These are phyloP conservation scores for Alternaria panax DNA, from an alignment of 2,329 filamentous ascomycete species.

Conservation along the genomic window DNA sequence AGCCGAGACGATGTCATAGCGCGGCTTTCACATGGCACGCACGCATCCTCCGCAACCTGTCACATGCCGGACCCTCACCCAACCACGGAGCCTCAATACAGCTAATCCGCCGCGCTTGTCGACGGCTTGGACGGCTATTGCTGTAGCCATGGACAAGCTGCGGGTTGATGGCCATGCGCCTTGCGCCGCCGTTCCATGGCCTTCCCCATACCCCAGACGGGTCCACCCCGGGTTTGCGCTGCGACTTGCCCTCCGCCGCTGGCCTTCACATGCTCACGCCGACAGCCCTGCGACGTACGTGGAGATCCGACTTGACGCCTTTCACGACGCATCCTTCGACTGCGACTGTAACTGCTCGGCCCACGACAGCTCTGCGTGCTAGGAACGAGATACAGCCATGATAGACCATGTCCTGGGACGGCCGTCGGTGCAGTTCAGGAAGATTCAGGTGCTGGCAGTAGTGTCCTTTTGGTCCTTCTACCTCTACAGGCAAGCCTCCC, in stretches of 20 bases:
- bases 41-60: slow-evolving; percentile 23
- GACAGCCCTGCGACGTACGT: slow-evolving; percentile 2
- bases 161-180: slow-evolving; percentile 15
- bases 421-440: slow-evolving; percentile 88
- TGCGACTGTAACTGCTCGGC: not conserved
- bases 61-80: slow-evolving; percentile 30
- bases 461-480: slow-evolving; percentile 92
- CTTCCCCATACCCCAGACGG: slow-evolving; percentile 8
- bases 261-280: slow-evolving; percentile 10
- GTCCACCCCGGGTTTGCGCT: slow-evolving; percentile 3
- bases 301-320: slow-evolving; percentile 16
- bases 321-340: slow-evolving; percentile 21
- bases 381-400: slow-evolving; percentile 30
- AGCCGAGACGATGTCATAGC: slow-evolving; percentile 24
- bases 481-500: slow-evolving; percentile 68
- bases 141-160: slow-evolving; percentile 22
- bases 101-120: slow-evolving; percentile 27
- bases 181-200: not conserved
- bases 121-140: slow-evolving; percentile 18
- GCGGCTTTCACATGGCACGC: slow-evolving; percentile 31
- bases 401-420: slow-evolving; percentile 88
- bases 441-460: slow-evolving; percentile 90
- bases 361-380: not conserved
- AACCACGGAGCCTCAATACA: slow-evolving; percentile 25
- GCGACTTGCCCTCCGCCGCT: not conserved